phyloP scores from a whole-genome alignment of 2,329 filamentous ascomycete species.

The Penicillium concentricum region DNA sequence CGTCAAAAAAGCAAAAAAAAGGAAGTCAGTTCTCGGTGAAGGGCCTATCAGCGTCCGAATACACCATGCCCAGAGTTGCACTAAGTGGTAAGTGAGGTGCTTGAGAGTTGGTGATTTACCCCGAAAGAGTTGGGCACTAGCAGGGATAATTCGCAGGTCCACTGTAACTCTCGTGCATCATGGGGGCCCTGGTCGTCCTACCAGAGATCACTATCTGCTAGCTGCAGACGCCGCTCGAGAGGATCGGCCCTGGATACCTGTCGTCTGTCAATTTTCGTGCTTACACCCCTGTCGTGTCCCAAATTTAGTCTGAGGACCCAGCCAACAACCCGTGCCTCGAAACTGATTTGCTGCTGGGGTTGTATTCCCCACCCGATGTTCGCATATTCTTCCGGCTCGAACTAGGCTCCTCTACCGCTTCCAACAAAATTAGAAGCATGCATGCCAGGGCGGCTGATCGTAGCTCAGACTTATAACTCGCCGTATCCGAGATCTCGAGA shows the following conservation, averaged over 20 bases:
- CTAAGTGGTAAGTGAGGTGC: not conserved
- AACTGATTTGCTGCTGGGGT: slow-evolving; percentile 11
- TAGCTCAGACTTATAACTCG: slow-evolving; percentile 14
- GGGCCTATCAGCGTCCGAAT: not conserved
- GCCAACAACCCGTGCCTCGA: slow-evolving; percentile 4
- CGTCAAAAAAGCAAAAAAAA: not conserved
- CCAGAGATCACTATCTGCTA: slow-evolving; percentile 9
- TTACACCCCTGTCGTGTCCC: slow-evolving; percentile 5
- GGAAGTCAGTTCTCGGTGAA: not conserved
- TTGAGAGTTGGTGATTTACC: slow-evolving; percentile 3
- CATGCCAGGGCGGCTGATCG: slow-evolving; percentile 10
- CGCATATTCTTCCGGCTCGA: slow-evolving; percentile 11
- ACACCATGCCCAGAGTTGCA: not conserved
- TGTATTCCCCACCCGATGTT: slow-evolving; percentile 7
- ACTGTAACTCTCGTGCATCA: slow-evolving; percentile 12
- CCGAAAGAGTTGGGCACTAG: slow-evolving; percentile 2
- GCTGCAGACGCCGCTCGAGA: slow-evolving; percentile 1
- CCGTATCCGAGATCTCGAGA: slow-evolving; percentile 15
- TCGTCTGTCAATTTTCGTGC: slow-evolving; percentile 9
- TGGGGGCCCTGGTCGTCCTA: not conserved
- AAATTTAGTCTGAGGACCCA: slow-evolving; percentile 11
- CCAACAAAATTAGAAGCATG: slow-evolving; percentile 26
- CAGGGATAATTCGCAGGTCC: slow-evolving; percentile 9
- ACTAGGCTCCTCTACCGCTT: slow-evolving; percentile 7
- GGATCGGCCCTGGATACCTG: slow-evolving; percentile 2